These are phyloP conservation scores for Rhodotorula sp. DNA, from an alignment of 1,284 basidiomycete genomes.

Conservation along the genomic window DNA sequence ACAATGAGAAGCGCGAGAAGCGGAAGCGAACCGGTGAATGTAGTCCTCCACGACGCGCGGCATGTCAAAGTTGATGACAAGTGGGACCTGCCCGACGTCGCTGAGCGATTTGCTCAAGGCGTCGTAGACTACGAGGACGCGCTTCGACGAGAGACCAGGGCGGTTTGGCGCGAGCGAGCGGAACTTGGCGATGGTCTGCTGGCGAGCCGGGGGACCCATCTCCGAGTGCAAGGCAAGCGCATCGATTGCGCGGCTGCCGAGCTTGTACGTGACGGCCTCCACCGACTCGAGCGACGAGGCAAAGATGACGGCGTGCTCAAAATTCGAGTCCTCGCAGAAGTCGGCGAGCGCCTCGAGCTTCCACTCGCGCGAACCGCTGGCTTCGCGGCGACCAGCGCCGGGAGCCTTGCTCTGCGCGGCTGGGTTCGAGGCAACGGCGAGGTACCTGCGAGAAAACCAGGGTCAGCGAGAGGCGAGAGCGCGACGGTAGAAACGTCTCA, in stretches of 20 bases:
- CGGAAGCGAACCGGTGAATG: constrained; percentile 35
- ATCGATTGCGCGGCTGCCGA: constrained; percentile 48
- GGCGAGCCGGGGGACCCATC: constrained; percentile 37
- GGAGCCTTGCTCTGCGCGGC: constrained; percentile 22
- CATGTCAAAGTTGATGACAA: constrained; percentile 46
- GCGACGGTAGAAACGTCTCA: constrained; percentile 54
- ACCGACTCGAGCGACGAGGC: constrained; percentile 46
- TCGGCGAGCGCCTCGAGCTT: constrained; percentile 94
- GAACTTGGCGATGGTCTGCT: constrained; percentile 41
- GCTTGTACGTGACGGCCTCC: constrained; percentile 51
- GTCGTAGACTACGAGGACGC: constrained; percentile 44
- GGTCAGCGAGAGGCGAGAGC: too few relatives aligned
- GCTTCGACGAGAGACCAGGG: constrained; percentile 33
- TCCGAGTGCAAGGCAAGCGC: constrained; percentile 46
- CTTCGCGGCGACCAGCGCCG: constrained; percentile 32
- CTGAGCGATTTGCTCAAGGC: constrained; percentile 36
- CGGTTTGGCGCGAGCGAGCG: constrained; percentile 29
- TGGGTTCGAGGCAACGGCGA: constrained; percentile 33
- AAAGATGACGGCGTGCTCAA: constrained; percentile 62
- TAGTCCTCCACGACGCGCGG: constrained; percentile 44
- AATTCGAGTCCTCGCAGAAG: constrained; percentile 74
- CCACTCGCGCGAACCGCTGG: constrained; percentile 65
- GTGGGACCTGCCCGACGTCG: constrained; percentile 40
- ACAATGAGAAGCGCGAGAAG: neutral
- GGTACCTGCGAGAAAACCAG: constrained; percentile 18